Evolutionary conservation across 805 yeast species (phyloP).

Genomic region (Tetrapisispora phaffii): DNA sequence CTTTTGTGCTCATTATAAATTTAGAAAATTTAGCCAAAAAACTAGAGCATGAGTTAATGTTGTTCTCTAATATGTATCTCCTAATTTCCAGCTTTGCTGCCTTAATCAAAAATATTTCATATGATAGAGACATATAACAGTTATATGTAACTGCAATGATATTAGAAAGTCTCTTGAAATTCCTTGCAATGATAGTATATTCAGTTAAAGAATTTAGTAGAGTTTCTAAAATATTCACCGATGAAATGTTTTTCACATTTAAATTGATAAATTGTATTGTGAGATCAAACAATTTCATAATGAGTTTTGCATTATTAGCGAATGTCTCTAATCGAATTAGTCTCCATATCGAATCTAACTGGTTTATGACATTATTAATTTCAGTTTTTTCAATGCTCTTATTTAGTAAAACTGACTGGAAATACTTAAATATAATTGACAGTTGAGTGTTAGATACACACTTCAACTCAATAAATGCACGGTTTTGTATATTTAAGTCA

Average conservation of each 20-base stretch:
- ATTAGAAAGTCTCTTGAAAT: constrained; percentile 18
- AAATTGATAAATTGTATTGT: constrained; percentile 16
- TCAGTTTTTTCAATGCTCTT: not conserved
- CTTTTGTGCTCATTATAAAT: constrained; percentile 12
- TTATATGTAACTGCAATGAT: constrained; percentile 24
- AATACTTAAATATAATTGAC: not conserved
- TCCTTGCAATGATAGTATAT: constrained; percentile 9
- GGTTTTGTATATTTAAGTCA: not conserved
- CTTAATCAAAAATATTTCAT: constrained; percentile 7
- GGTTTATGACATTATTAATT: not conserved
- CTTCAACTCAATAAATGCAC: not conserved
- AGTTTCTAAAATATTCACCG: not conserved
- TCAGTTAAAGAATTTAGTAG: constrained; percentile 10
- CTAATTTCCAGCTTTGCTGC: constrained; percentile 10
- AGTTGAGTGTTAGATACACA: constrained; percentile 2
- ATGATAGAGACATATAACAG: constrained; percentile 12
- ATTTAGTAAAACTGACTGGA: not conserved
- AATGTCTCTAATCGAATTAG: constrained; percentile 5
- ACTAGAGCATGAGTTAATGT: not conserved
- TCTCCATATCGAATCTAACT: constrained; percentile 8
- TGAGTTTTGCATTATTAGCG: constrained; percentile 1
- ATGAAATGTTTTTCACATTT: constrained; percentile 3
- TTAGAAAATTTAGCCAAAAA: constrained; percentile 14
- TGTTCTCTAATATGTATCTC: constrained; percentile 6
- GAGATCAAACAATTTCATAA: constrained; percentile 12